Evolutionary conservation across 164 flowering plant species (phyloP).

Genomic region (Umbilicus rupestris): DNA sequence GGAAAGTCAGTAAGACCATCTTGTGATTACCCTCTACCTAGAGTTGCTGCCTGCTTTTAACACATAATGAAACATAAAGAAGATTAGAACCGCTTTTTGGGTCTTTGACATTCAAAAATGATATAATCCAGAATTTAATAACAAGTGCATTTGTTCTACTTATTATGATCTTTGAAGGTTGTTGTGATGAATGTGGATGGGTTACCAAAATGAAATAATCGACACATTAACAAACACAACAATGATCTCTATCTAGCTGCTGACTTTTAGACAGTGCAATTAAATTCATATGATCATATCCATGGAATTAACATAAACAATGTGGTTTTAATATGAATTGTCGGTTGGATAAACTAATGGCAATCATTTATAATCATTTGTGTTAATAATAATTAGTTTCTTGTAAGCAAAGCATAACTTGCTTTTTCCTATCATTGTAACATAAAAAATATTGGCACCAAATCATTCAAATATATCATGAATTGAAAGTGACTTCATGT

Average conservation of each 20-base stretch:
- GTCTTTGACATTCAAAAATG: too few relatives aligned
- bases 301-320: background rate
- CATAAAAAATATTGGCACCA: background rate
- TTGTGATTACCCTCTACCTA: too few relatives aligned
- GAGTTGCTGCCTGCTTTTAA: too few relatives aligned
- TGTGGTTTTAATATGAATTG: background rate
- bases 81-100: too few relatives aligned
- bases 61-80: too few relatives aligned
- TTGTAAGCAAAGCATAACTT: background rate
- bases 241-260: background rate
- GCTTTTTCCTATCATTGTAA: background rate
- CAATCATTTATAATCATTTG: background rate
- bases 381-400: background rate
- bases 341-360: conserved; percentile 1
- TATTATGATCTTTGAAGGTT: too few relatives aligned
- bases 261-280: background rate
- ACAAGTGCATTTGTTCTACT: too few relatives aligned
- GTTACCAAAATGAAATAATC: conserved; percentile 1
- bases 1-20: too few relatives aligned
- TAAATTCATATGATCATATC: background rate
- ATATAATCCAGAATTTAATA: too few relatives aligned
- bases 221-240: conserved; percentile 4
- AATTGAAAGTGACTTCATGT: background rate
- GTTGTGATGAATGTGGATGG: background rate
- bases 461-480: background rate